Conservation (phyloP, 2,329 filamentous ascomycete genomes). For the Endoconidiophora laricicola region DNA sequence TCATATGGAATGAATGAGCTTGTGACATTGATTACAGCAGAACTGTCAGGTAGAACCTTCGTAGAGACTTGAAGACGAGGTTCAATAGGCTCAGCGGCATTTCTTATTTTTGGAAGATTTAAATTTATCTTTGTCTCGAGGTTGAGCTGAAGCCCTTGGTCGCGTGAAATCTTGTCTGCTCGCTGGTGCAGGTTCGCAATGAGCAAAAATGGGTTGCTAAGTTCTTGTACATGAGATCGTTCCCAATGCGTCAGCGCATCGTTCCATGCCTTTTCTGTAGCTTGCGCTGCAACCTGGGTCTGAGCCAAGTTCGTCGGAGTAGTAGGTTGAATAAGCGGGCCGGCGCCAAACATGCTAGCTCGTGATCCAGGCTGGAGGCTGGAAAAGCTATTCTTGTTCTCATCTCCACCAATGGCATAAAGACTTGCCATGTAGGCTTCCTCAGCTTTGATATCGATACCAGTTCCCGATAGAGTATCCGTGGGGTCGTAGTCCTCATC, state of each 20-base stretch:
- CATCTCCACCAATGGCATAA: slow-evolving; percentile 26
- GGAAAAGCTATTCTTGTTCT: slow-evolving; percentile 22
- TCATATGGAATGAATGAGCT: slow-evolving; percentile 61
- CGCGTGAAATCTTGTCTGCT: slow-evolving; percentile 39
- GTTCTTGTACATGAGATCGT: slow-evolving; percentile 46
- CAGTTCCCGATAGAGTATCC: slow-evolving; percentile 69
- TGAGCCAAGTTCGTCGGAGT: slow-evolving; percentile 25
- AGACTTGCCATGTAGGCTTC: slow-evolving; percentile 59
- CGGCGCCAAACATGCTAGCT: slow-evolving; percentile 45
- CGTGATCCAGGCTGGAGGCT: slow-evolving; percentile 39
- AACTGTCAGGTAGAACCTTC: slow-evolving; percentile 13
- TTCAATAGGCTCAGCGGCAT: slow-evolving; percentile 7
- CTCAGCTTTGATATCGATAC: slow-evolving; percentile 74
- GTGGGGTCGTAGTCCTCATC: slow-evolving; percentile 59
- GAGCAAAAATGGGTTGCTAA: slow-evolving; percentile 57
- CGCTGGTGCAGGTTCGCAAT: slow-evolving; percentile 44
- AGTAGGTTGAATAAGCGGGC: slow-evolving; percentile 47
- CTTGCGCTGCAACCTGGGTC: slow-evolving; percentile 48
- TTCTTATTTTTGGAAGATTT: slow-evolving; percentile 25
- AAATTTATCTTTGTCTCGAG: slow-evolving; percentile 34
- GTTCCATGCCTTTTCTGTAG: slow-evolving; percentile 48
- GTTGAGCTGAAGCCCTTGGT: slow-evolving; percentile 40
- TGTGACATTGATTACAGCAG: slow-evolving; percentile 36
- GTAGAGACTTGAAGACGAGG: slow-evolving; percentile 7
- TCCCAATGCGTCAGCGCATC: slow-evolving; percentile 46